Conservation (phyloP, 1,284 basidiomycete species). For the Papiliotrema fonsecae region DNA sequence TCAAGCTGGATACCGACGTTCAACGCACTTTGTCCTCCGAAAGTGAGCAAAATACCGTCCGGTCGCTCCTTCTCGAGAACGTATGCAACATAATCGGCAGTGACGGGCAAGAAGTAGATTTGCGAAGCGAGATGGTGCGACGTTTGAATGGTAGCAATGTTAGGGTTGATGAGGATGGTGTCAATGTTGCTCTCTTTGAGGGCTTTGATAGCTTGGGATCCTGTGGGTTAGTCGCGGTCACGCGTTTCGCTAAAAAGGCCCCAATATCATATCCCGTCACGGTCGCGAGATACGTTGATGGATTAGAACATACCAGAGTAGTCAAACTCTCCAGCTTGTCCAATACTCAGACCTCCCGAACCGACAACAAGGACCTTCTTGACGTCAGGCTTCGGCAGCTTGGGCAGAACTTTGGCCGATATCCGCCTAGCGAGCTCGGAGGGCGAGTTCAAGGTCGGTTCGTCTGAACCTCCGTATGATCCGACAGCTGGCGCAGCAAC, state of each 20-base stretch:
- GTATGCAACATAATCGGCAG: constrained; percentile 95
- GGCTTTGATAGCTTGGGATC: constrained; percentile 96
- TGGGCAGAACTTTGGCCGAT: constrained; percentile 79
- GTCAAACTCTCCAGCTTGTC: constrained; percentile 99
- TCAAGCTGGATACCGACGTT: constrained; percentile 98
- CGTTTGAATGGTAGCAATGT: constrained; percentile 96
- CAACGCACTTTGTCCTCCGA: constrained; percentile 95
- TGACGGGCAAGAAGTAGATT: constrained; percentile 97
- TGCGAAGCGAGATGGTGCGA: constrained; percentile 94
- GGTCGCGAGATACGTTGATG: not conserved
- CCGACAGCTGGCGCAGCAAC: constrained; percentile 75
- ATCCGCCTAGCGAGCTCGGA: constrained; percentile 87
- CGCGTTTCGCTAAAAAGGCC: not conserved
- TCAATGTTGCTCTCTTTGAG: constrained; percentile 92
- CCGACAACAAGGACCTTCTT: constrained; percentile 96
- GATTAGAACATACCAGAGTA: constrained; percentile 67
- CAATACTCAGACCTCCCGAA: constrained; percentile 92
- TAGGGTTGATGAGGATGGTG: constrained; percentile 94
- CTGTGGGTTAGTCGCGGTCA: constrained; percentile 29
- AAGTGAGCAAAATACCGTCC: constrained; percentile 94
- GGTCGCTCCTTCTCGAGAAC: constrained; percentile 97
- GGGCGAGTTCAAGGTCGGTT: constrained; percentile 81
- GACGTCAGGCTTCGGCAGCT: constrained; percentile 74
- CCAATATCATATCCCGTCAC: not conserved
- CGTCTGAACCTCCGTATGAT: constrained; percentile 60